Evolutionary conservation across 2,329 filamentous ascomycete genomes (phyloP), one percentile per base, ranked within the genome.

Genomic region (Venturiaceae sp.): DNA sequence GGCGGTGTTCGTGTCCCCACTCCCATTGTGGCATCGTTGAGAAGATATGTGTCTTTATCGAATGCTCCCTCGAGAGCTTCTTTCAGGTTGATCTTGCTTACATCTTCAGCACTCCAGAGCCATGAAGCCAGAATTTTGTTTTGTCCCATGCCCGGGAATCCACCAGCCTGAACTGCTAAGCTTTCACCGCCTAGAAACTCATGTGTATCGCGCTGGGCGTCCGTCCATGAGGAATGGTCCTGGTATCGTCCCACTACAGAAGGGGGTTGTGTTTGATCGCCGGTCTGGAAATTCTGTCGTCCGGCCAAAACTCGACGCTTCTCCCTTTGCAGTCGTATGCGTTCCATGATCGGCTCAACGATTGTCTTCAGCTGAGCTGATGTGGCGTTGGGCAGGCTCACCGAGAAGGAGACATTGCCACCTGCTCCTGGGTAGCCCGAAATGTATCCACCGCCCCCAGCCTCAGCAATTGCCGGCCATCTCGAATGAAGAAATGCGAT

Each of bases 61-160:
- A 58, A 33, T 19, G 55, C 37, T 19, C 55, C 55, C 2, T 16
- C n/a, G 23, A 58, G 55, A 3, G 55, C 55, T 32, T 58, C 16
- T n/a, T 34, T 52, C 7, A 58, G 23, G 4, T 37, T 30, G 23
- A 30, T 11, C 19, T 58, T 47, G 5, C 19, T 23, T 4, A 52
- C 41, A 37, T 47, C 55, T 36, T 58, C 44, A 8, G 37, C 55
- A 19, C 47, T 58, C 37, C 41, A 58, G 6, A 58, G 41, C 55
- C 55, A 58, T 11, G 55, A 55, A 32, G 44, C 30, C 7, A 58
- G 19, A 14, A 58, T 32, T n/a, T 58, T 58, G 44, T 33, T 52
- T 32, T 9, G 3, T 14, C 55, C 55, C 23, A 52, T 55, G 8
- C 55, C 55, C 16, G 44, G 41, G 19, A 58, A 58, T 4, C 3